Percentiles rank a stretch among this genome's conserved stretches.
Evolutionary conservation across 495 filamentous ascomycete species (phyloP).

Genomic region (Choiromyces venosus): DNA sequence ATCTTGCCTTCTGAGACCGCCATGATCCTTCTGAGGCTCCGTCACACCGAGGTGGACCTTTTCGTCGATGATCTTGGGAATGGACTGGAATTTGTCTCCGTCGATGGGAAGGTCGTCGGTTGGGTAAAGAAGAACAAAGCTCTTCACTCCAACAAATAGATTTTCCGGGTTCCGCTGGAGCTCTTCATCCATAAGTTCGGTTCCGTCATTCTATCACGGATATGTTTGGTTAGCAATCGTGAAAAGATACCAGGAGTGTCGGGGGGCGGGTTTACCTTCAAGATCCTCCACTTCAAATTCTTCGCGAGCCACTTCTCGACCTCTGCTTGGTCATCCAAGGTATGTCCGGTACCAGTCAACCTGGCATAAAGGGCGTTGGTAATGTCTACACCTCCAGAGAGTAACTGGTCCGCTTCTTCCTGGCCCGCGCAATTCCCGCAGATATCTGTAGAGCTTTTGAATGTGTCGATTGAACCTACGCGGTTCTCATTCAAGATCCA

Average conservation of each 20-base stretch:
- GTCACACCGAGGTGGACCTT: not conserved
- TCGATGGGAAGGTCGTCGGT: not conserved
- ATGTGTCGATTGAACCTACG: constrained; percentile 9
- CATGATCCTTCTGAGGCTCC: not conserved
- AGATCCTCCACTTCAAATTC: constrained; percentile 14
- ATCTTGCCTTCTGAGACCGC: not conserved
- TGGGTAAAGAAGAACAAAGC: not conserved
- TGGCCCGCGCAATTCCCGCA: constrained; percentile 16
- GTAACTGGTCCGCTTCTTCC: constrained; percentile 3
- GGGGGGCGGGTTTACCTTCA: not conserved
- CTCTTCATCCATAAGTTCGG: not conserved
- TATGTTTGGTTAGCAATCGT: not conserved
- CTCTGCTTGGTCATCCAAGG: not conserved
- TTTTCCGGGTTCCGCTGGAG: not conserved
- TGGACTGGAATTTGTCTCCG: not conserved
- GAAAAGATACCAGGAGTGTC: not conserved
- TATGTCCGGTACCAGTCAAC: not conserved
- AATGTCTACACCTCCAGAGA: constrained; percentile 13
- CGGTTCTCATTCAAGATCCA: constrained; percentile 9
- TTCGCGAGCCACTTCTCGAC: not conserved
- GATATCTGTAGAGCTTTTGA: constrained; percentile 8
- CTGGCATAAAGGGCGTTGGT: constrained; percentile 5
- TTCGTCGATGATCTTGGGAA: not conserved
- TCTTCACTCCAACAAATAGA: not conserved
- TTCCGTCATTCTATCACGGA: not conserved